Conservation (phyloP, 2,329 filamentous ascomycete genomes). For the Epichloe uncinata region DNA sequence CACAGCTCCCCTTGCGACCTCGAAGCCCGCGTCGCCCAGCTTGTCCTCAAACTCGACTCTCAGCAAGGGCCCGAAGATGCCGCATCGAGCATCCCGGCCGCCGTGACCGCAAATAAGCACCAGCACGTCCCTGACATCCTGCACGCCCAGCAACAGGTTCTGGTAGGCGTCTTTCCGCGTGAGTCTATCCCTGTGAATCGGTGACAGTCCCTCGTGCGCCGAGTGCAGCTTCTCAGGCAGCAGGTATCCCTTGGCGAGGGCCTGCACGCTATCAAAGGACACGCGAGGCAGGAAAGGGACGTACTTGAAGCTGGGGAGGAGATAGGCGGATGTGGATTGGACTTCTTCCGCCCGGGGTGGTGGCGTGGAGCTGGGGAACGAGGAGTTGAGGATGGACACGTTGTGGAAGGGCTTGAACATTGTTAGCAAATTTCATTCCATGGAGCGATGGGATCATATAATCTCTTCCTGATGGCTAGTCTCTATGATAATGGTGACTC, state of each 20-base stretch:
- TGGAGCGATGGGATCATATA: too few relatives aligned
- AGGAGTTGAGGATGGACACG: constrained; percentile 62
- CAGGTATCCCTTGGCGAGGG: constrained; percentile 49
- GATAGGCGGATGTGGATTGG: constrained; percentile 52
- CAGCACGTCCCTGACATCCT: constrained; percentile 52
- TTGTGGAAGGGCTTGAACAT: constrained; percentile 63
- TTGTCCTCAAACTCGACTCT: constrained; percentile 54
- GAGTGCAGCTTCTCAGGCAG: constrained; percentile 49
- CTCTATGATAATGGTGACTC: constrained; percentile 16
- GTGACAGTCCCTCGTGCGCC: constrained; percentile 45
- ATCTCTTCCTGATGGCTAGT: too few relatives aligned
- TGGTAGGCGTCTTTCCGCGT: constrained; percentile 38
- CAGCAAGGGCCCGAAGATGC: constrained; percentile 63
- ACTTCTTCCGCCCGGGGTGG: constrained; percentile 27
- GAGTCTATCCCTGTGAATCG: constrained; percentile 40
- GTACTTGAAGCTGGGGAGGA: constrained; percentile 76
- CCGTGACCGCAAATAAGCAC: constrained; percentile 84
- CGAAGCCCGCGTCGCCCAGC: constrained; percentile 35
- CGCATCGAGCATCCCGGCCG: constrained; percentile 69
- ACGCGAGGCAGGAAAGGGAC: constrained; percentile 56
- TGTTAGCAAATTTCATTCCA: background rate
- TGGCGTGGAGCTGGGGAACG: constrained; percentile 48
- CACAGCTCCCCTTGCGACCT: constrained; percentile 32
- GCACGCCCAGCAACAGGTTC: constrained; percentile 39
- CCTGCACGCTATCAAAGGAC: constrained; percentile 39